Base-by-base conservation (phyloP, 2,329 filamentous ascomycete genomes). In the Mariannaea sp. region DNA sequence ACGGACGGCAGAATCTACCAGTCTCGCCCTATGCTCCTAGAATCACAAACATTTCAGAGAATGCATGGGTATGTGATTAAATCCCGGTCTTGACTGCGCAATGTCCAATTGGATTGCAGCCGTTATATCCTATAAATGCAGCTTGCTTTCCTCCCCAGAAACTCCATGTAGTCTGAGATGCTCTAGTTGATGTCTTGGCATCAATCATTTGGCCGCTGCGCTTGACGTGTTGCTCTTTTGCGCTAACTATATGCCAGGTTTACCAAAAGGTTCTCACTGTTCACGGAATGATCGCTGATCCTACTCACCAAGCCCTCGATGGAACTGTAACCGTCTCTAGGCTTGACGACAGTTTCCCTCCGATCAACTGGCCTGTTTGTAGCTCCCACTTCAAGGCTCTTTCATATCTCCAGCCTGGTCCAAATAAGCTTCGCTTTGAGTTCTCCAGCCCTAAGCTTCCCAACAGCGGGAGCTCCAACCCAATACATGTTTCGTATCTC, bases 321-420 rank as follows among this genome's bases (percentile, higher is more conserved):
- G 94, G 94, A 60, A 88, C 77, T 24, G 67, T 97, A 44, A 91
- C 86, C 3, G 82, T 97, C 56, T 87, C 82, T 66, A 89, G 94
- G 66, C 83, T 92, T 62, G 89, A 96, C 71, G 91, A 96, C 70
- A 85, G 77, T 56, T 96, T 97, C 69, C 92, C 93, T 6, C 77
- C 89, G 0, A 89, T 86, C 10, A 81, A 80, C 61, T 97, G 93
- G 92, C 93, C 92, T 1, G 93, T 97, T 9, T 87, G 80, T 68
- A 87, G 91, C 58, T 95, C 90, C 3, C 86, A 92, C 70, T 97
- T 97, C 80, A 97, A 97, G 75, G 88, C 88, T 5, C 78, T 97
- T 24, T 81, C 97, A 8, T 91, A 96, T 71, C 82, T 99, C n/a
- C 85, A 89, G 59, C 92, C 94, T 4, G 94, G 94, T 1, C 89